Evolutionary conservation across 306 rosid genomes (phyloP).

Genomic region (Potentilla sterilis): DNA sequence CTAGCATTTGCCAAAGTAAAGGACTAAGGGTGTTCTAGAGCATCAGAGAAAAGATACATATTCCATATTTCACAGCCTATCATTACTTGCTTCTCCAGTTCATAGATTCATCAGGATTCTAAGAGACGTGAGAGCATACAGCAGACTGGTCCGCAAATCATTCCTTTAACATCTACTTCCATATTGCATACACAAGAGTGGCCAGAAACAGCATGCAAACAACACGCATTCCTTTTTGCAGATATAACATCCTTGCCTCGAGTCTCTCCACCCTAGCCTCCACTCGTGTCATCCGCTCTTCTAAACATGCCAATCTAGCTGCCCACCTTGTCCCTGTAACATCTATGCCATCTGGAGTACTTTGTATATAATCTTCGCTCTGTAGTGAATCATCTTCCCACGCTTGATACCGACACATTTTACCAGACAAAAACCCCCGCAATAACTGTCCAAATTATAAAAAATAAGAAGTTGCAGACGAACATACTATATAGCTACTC

Average conservation of each 20-base stretch:
- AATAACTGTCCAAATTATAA: not conserved
- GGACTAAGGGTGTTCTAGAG: not conserved
- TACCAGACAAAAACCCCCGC: not conserved
- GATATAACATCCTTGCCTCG: constrained; percentile 15
- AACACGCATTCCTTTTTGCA: constrained; percentile 21
- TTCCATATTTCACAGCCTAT: not conserved
- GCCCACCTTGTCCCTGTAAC: constrained; percentile 13
- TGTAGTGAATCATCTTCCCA: constrained; percentile 23
- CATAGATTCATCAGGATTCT: not conserved
- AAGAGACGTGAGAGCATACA: not conserved
- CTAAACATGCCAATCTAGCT: constrained; percentile 19
- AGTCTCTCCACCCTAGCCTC: constrained; percentile 27
- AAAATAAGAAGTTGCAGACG: not conserved
- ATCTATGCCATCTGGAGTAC: constrained; percentile 14
- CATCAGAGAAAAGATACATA: not conserved
- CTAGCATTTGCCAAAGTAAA: not conserved
- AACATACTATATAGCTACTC: not conserved
- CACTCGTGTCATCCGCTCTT: constrained; percentile 22
- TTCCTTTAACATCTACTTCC: constrained; percentile 11
- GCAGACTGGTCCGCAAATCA: constrained; percentile 7
- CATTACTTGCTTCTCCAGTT: not conserved
- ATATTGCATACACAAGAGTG: constrained; percentile 20
- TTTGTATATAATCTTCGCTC: constrained; percentile 9
- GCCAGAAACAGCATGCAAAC: constrained; percentile 16
- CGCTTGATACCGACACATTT: constrained; percentile 25